Base-by-base conservation (phyloP, 768 basidiomycete species). In the Serendipita sp. region DNA sequence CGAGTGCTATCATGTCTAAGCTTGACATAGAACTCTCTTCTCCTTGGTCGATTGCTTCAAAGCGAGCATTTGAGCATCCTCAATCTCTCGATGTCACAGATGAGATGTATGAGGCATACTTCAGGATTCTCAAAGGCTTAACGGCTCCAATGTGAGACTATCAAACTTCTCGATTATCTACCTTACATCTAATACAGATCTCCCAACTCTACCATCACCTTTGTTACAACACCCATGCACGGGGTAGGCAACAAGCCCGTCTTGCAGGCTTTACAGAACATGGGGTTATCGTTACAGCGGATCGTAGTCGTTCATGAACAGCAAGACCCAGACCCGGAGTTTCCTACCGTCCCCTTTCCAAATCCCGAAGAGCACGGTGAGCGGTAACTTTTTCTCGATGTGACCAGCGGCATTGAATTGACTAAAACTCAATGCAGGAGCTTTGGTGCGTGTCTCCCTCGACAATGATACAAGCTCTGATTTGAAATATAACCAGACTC, bases 201-300 rank as follows among this genome's bases (percentile, higher is more conserved):
- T 23, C 68, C 73, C 0, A 67, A 69, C 3, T 70, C 74, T 1
- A 44, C 74, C 3, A 65, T 85, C 67, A 81, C 78, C 68, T 89
- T 93, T 68, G 86, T 90, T 18, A 90, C 91, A 70, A 94, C 92
- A 0, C 87, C 91, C 0, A 85, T 94, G 87, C 91, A 94, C 69
- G 91, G 91, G 0, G 91, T 94, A 63, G 84, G 89, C 68, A 80
- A 91, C 71, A 73, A 76, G 3, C 86, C 86, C 68, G 78, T 83
- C 45, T 73, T 72, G 5, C 72, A 76, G 60, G 85, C 83, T 0
- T 86, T 93, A 66, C 73, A 76, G 44, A 66, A 74, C 2, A 84
- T 82, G 65, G 84, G 84, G 3, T 83, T 90, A 66, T 69, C 77
- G 16, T 78, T 80, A 1, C 28, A 32, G n/a, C 36, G 30, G 10